Percentiles rank a stretch among this genome's conserved stretches.
Evolutionary conservation across 202 grass and related monocot genomes (phyloP).

Genomic region (Bolboschoenoplectus hybrid): DNA sequence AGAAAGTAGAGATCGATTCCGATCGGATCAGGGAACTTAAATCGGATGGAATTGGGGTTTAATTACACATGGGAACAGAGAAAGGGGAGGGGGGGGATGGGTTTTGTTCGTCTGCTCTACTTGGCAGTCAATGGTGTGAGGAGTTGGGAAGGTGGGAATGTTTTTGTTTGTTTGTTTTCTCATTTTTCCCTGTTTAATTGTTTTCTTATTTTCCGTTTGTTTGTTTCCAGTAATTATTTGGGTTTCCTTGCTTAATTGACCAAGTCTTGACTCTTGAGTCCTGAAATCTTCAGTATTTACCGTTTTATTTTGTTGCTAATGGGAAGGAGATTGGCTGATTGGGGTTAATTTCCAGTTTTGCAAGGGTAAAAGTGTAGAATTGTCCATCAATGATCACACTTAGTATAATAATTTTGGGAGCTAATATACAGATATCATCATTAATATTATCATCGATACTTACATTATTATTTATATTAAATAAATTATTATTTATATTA

Average conservation of each 20-base stretch:
- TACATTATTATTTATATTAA: no score
- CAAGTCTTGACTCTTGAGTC: neutral
- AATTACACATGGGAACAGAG: neutral
- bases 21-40: neutral
- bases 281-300: neutral
- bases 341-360: neutral
- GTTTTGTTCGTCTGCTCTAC: slow-evolving; percentile 22
- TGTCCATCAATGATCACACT: no score
- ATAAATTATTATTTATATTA: no score
- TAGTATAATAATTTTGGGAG: no score
- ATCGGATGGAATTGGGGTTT: neutral
- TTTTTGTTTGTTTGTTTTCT: slow-evolving; percentile 9
- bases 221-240: neutral
- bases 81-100: neutral
- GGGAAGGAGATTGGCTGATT: no score
- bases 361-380: neutral
- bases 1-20: neutral
- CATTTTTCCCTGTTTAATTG: neutral
- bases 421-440: no score
- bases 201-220: neutral
- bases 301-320: neutral
- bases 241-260: slow-evolving; percentile 11
- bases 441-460: no score
- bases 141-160: slow-evolving; percentile 10
- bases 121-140: slow-evolving; percentile 29